These are phyloP conservation scores for Brassica napus DNA, from an alignment of 345 rosid species.

Conservation along the genomic window DNA sequence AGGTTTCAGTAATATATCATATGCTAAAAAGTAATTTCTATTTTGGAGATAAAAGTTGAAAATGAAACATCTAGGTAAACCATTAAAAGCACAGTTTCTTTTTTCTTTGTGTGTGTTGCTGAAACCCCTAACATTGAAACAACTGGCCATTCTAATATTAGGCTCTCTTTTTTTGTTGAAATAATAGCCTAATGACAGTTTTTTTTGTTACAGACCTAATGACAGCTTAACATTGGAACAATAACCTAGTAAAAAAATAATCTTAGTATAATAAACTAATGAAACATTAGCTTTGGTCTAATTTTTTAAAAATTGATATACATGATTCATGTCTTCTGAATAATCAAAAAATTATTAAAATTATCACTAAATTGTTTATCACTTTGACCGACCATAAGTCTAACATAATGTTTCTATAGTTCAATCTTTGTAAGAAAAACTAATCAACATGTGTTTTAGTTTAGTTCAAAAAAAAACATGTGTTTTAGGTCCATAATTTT, in stretches of 20 bases:
- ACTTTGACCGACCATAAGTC: background rate
- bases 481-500: background rate
- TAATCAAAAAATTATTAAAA: background rate
- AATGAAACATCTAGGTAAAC: background rate
- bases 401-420: too few species aligned
- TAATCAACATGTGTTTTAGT: background rate
- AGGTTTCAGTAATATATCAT: background rate
- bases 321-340: background rate
- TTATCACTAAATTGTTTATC: background rate
- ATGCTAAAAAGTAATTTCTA: background rate
- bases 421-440: background rate
- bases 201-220: too few species aligned
- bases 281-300: background rate
- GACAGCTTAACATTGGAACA: background rate
- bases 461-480: too few species aligned
- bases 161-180: too few species aligned
- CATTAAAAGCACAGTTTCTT: background rate
- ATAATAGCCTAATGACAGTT: too few species aligned
- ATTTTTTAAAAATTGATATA: too few species aligned
- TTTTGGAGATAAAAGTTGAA: background rate
- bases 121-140: background rate
- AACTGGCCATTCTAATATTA: background rate
- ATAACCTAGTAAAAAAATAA: background rate
- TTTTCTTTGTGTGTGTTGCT: background rate
- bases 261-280: too few species aligned